Base-by-base conservation (phyloP, 352 stramenopile species). In the Globisporangium solare region DNA sequence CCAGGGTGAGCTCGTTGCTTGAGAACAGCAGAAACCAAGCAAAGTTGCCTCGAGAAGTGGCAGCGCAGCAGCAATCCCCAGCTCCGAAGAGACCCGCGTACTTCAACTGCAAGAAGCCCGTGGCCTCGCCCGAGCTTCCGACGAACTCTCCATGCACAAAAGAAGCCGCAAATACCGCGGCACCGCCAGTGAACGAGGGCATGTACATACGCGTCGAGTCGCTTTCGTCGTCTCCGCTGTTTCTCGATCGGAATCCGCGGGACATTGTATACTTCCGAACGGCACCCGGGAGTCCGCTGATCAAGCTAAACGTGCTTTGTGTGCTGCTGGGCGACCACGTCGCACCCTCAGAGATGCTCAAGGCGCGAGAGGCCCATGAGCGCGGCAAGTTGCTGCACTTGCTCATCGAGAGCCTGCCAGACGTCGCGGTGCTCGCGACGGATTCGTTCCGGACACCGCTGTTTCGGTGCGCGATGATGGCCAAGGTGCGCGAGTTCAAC, bases 221-320 rank as follows among this genome's bases (percentile, higher is more conserved):
- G 17, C 63, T 90, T 8, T 31, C 68, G 0, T 68, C 67, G 41
- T 86, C 82, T 13, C 70, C 76, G 3, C 57, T 87, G 17, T 73
- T 89, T 21, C 71, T 63, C 27, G 62, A 82, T 15, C 69, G 69
- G n/a, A 84, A 74, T 56, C 61, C 69, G n/a, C 76, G 76, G 3
- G 83, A 91, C 45, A 71, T 89, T 14, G 54, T 89, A 2, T 92
- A 76, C 51, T 92, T 92, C 35, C 74, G 80, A 1, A 83, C 73
- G 0, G 78, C 83, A 1, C 76, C 79, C 15, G 79, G 80, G 3
- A 83, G 74, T 51, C 73, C 71, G 21, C 71, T 86, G 27, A 63
- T 91, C 45, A 80, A 85, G 18, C 51, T 75, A 3, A 76, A 89
- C 14, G 61, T 84, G 8, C 58, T 92, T 0, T 80, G 73, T 18